Conservation (phyloP, 257 asterid species). For the Euphrasia confusa region DNA sequence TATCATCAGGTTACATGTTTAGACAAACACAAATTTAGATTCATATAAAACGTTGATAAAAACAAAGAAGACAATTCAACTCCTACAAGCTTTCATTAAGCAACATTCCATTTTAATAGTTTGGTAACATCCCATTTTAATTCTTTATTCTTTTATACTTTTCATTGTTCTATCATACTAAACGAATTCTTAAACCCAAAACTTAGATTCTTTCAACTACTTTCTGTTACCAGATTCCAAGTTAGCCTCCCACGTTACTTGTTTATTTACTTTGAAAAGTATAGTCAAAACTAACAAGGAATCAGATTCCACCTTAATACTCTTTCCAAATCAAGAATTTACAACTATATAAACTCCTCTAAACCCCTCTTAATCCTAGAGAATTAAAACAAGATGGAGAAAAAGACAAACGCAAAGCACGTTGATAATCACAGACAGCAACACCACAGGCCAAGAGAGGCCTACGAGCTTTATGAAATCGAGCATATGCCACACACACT, state of each 20-base stretch:
- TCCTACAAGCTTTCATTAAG: no score
- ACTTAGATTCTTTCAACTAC: not conserved
- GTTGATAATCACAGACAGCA: constrained; percentile 7
- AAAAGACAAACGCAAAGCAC: constrained; percentile 11
- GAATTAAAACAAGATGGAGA: constrained; percentile 9
- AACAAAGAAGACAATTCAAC: no score
- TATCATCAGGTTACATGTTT: no score
- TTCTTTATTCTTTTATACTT: no score
- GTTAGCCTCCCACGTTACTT: not conserved
- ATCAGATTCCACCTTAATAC: constrained; percentile 33
- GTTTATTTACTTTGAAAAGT: not conserved
- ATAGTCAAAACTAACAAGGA: constrained; percentile 17
- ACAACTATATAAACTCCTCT: constrained; percentile 25
- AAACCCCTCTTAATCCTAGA: not conserved
- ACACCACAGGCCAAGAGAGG: constrained; percentile 24
- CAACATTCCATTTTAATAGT: no score
- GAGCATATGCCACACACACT: constrained; percentile 27
- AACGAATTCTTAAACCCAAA: not conserved
- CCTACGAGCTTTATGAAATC: constrained; percentile 28
- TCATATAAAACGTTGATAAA: no score
- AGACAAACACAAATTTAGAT: no score
- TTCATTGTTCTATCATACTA: no score
- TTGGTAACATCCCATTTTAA: no score
- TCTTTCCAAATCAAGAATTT: not conserved
- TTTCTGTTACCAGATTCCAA: not conserved